These are phyloP conservation scores for Platanus orientalis DNA, from an alignment of 164 flowering plant species.

Conservation along the genomic window DNA sequence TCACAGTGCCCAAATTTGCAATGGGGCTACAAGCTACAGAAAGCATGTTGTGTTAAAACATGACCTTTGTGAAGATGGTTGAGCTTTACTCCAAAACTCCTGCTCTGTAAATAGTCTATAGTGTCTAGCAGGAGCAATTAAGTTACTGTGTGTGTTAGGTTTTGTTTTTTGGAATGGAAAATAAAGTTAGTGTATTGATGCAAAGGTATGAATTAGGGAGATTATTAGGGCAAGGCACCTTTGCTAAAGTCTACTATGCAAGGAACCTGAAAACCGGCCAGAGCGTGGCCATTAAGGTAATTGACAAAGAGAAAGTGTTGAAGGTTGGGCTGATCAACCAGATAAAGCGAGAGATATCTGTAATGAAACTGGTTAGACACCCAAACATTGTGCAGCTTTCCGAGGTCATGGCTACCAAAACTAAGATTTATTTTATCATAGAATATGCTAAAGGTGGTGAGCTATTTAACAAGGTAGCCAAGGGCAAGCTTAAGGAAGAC, in stretches of 20 bases:
- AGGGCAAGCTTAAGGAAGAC: constrained; percentile 61
- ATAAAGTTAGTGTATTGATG: constrained; percentile 44
- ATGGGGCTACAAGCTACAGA: constrained; percentile 13
- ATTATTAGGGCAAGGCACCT: constrained; percentile 64
- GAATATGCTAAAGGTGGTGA: constrained; percentile 74
- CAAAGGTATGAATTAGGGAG: constrained; percentile 59
- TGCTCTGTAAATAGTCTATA: constrained; percentile 8
- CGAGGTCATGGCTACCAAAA: constrained; percentile 73
- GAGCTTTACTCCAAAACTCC: constrained; percentile 15
- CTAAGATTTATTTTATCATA: constrained; percentile 69
- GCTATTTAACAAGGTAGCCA: constrained; percentile 58
- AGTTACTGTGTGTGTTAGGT: constrained; percentile 6
- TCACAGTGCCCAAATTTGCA: constrained; percentile 9
- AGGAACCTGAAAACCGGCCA: constrained; percentile 40
- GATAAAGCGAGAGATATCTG: constrained; percentile 64
- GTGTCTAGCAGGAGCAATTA: constrained; percentile 14
- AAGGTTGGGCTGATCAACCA: constrained; percentile 65
- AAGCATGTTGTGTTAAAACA: constrained; percentile 20
- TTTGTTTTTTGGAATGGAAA: constrained; percentile 31
- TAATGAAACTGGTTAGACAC: constrained; percentile 55
- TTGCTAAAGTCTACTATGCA: constrained; percentile 59
- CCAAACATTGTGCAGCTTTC: constrained; percentile 58
- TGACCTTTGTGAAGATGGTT: constrained; percentile 51
- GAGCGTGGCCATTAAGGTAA: constrained; percentile 56
- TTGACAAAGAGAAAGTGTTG: constrained; percentile 61